Conservation (phyloP, 768 basidiomycete species). For the Pilatotrama ljubarskyi region DNA sequence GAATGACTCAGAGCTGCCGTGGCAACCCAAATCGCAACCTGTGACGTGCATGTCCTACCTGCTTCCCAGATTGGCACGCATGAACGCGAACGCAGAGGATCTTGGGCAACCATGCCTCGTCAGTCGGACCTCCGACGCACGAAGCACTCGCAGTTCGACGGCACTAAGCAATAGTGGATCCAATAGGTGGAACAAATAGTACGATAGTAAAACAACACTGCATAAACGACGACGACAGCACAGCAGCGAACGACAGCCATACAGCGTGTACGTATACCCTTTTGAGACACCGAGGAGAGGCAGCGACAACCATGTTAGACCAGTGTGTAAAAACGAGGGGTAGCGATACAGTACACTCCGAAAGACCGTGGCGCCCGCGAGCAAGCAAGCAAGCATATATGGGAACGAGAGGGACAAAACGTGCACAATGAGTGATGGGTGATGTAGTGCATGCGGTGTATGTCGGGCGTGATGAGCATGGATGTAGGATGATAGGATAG, state of each 20-base stretch:
- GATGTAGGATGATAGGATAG: neutral
- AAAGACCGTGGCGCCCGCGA: conserved; percentile 17
- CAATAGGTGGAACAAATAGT: neutral
- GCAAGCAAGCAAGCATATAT: conserved; percentile 6
- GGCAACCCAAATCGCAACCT: too few relatives aligned
- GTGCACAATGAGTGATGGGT: neutral
- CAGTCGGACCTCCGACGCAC: too few relatives aligned
- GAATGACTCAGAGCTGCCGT: too few relatives aligned
- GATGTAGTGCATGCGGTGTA: neutral
- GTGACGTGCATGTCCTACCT: too few relatives aligned
- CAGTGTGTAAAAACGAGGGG: conserved; percentile 2
- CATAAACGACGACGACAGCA: neutral
- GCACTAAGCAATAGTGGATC: neutral
- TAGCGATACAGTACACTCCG: conserved; percentile 21
- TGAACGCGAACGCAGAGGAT: too few relatives aligned
- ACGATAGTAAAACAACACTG: conserved; percentile 11
- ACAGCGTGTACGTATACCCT: conserved; percentile 14
- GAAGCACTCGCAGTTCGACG: neutral
- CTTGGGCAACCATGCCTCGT: too few relatives aligned
- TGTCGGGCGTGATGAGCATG: neutral
- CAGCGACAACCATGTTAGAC: conserved; percentile 1
- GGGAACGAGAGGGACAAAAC: neutral
- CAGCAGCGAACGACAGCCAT: conserved; percentile 5
- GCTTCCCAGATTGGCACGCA: too few relatives aligned
- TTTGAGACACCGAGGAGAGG: conserved; percentile 1